A percentile compares a stretch with the other conserved stretches of the same genome.
phyloP scores from a whole-genome alignment of 345 rosid genomes.

The Arabidopsis arenosa region DNA sequence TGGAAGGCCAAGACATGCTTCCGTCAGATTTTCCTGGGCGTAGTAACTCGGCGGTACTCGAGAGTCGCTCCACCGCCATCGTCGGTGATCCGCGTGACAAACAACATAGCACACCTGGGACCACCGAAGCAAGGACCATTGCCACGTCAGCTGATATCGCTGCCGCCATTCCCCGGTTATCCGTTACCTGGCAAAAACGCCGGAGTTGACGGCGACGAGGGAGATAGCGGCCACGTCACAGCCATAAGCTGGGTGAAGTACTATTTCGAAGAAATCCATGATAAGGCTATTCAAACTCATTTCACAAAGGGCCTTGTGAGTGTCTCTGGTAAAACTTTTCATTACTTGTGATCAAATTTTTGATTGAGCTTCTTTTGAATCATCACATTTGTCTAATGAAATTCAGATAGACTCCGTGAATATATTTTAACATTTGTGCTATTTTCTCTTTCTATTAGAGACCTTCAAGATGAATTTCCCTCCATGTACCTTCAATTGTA shows the following conservation, averaged over 20 bases:
- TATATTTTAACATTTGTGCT: background rate
- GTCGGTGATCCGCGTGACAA: constrained; percentile 61
- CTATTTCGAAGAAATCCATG: constrained; percentile 67
- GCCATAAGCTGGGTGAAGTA: constrained; percentile 89
- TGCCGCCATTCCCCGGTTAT: constrained; percentile 78
- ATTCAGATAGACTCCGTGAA: background rate
- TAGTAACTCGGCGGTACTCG: constrained; percentile 51
- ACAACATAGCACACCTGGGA: constrained; percentile 66
- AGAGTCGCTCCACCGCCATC: constrained; percentile 62
- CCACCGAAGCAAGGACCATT: constrained; percentile 63
- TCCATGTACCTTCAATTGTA: background rate
- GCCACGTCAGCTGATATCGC: constrained; percentile 85
- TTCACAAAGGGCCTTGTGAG: constrained; percentile 90
- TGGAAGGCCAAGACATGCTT: constrained; percentile 37
- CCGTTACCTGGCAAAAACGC: constrained; percentile 57
- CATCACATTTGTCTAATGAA: background rate
- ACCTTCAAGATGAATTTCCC: background rate
- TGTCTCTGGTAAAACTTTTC: constrained; percentile 36
- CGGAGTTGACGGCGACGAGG: constrained; percentile 38
- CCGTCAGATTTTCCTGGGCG: constrained; percentile 21
- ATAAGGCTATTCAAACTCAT: constrained; percentile 68
- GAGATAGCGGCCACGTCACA: constrained; percentile 52
- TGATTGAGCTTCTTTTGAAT: background rate
- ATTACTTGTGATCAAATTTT: constrained; percentile 19
- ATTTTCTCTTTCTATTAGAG: background rate